Percentiles rank a stretch among this genome's conserved stretches.
phyloP scores from a whole-genome alignment of 257 asterid species.

The Petunia secreta region DNA sequence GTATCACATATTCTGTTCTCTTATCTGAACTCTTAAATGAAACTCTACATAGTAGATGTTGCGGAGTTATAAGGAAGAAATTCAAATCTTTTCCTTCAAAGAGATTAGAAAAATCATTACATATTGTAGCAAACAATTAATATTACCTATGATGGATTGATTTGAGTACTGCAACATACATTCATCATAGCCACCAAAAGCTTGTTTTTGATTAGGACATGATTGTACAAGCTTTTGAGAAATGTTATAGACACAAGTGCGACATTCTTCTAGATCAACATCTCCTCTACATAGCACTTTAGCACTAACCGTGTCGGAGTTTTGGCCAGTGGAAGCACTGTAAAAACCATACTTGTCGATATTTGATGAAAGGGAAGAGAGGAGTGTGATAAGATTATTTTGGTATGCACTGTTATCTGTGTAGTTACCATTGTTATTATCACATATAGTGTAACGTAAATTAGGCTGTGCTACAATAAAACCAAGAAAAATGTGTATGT shows the following conservation, averaged over 20 bases:
- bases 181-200: slow-evolving; percentile 20
- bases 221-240: background rate
- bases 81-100: too few species aligned
- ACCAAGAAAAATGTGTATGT: background rate
- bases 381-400: slow-evolving; percentile 21
- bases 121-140: too few species aligned
- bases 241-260: background rate
- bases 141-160: background rate
- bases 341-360: slow-evolving; percentile 14
- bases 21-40: too few species aligned
- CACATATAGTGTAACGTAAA: background rate
- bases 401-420: slow-evolving; percentile 10
- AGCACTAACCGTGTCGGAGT: background rate
- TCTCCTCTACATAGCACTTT: slow-evolving; percentile 36
- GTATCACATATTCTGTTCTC: too few species aligned
- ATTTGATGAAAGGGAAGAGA: background rate
- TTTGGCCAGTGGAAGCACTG: background rate
- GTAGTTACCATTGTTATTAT: background rate
- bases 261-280: background rate
- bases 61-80: too few species aligned
- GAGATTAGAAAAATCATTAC: too few species aligned
- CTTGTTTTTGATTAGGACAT: slow-evolving; percentile 9
- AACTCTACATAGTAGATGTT: too few species aligned
- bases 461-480: background rate
- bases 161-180: slow-evolving; percentile 25